Conservation (phyloP, 257 asterid genomes). For the Nicotiana noctiflora region DNA sequence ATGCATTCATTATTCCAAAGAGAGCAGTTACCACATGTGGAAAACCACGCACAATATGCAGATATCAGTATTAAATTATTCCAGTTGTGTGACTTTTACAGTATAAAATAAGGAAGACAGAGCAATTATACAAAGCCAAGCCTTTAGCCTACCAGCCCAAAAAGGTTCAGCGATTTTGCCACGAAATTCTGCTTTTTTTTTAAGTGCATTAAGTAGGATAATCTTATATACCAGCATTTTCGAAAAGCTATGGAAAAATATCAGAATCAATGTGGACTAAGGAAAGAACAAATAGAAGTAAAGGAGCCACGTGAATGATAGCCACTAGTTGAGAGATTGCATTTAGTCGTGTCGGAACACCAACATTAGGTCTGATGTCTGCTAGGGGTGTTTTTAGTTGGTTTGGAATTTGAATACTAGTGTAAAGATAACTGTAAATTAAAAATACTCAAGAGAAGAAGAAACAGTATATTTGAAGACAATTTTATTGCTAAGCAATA, state of each 20-base stretch:
- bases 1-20: neutral
- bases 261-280: neutral
- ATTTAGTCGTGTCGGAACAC: neutral
- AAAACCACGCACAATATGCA: neutral
- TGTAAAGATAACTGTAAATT: too few relatives aligned
- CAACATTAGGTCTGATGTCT: neutral
- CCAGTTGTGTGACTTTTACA: neutral
- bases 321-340: neutral
- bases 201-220: neutral
- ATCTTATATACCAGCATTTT: neutral
- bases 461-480: too few relatives aligned
- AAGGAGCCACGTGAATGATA: neutral
- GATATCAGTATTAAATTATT: neutral
- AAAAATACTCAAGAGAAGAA: too few relatives aligned
- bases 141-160: constrained; percentile 6
- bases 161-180: neutral
- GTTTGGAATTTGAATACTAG: too few relatives aligned
- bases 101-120: neutral
- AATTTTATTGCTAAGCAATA: neutral
- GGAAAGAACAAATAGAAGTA: neutral
- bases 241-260: neutral
- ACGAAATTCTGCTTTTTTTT: neutral
- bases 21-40: neutral
- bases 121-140: neutral
- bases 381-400: neutral